phyloP scores from a whole-genome alignment of 1,139 yeast genomes.

The Sugiyamaella sp. region DNA sequence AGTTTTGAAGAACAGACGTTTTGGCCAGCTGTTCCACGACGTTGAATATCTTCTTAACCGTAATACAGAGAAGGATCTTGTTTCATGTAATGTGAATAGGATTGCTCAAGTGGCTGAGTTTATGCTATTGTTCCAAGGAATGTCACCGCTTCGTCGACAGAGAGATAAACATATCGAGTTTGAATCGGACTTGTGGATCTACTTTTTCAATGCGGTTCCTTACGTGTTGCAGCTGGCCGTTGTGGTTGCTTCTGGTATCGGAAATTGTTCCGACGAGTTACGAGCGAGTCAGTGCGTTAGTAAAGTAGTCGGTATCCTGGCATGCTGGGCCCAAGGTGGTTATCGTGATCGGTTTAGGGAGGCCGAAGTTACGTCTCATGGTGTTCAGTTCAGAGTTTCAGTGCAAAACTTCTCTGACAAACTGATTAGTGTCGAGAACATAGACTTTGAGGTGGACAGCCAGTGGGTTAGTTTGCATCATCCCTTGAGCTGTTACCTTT shows the following conservation, averaged over 20 bases:
- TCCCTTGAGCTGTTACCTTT: slow-evolving; percentile 73
- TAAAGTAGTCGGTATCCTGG: slow-evolving; percentile 34
- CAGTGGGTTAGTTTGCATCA: slow-evolving; percentile 73
- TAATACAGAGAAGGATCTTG: slow-evolving; percentile 54
- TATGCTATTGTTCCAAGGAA: slow-evolving; percentile 74
- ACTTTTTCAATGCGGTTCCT: slow-evolving; percentile 75
- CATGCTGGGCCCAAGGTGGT: slow-evolving; percentile 39
- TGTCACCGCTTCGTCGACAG: slow-evolving; percentile 75
- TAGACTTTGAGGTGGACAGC: slow-evolving; percentile 47
- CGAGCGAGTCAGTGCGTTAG: slow-evolving; percentile 30
- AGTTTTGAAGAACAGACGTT: slow-evolving; percentile 68
- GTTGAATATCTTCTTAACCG: slow-evolving; percentile 76
- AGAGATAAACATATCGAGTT: slow-evolving; percentile 85
- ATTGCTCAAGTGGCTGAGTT: slow-evolving; percentile 62
- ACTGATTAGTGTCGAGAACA: slow-evolving; percentile 29
- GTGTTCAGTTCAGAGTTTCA: slow-evolving; percentile 26
- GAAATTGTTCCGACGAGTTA: slow-evolving; percentile 27
- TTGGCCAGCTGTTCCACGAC: slow-evolving; percentile 86
- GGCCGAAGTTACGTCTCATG: slow-evolving; percentile 26
- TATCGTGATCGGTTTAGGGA: slow-evolving; percentile 24
- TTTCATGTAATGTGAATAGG: slow-evolving; percentile 40
- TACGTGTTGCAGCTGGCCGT: slow-evolving; percentile 44
- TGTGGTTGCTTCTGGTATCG: slow-evolving; percentile 43
- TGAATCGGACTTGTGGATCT: slow-evolving; percentile 84
- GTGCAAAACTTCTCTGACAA: slow-evolving; percentile 17